These are phyloP conservation scores for Tremellales sp. DNA, from an alignment of 1,284 basidiomycete genomes.

Conservation along the genomic window DNA sequence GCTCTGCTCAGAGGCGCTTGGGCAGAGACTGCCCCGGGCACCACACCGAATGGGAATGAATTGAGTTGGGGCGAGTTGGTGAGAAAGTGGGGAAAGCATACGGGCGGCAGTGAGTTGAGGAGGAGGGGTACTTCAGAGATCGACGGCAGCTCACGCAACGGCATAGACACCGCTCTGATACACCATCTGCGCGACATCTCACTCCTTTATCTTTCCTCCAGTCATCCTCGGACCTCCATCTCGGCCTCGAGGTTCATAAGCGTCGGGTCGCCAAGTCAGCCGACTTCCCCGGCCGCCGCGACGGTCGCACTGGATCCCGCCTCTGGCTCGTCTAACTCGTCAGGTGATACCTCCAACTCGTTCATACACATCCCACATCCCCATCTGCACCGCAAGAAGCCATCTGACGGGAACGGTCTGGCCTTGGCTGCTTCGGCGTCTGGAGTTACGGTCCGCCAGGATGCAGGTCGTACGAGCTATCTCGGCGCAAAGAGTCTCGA, in stretches of 20 bases:
- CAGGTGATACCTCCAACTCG: constrained; percentile 25
- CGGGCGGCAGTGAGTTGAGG: constrained; percentile 49
- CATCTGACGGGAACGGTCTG: constrained; percentile 10
- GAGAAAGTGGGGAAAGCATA: constrained; percentile 85
- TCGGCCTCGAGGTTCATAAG: constrained; percentile 27
- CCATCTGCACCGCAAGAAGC: constrained; percentile 17
- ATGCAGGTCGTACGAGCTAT: constrained; percentile 16
- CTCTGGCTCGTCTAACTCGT: constrained; percentile 19
- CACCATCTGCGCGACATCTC: constrained; percentile 43
- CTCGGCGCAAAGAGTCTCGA: constrained; percentile 33
- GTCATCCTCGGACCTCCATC: too few relatives aligned
- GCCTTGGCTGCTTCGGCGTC: constrained; percentile 7
- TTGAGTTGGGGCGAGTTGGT: constrained; percentile 75
- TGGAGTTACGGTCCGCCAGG: constrained; percentile 17
- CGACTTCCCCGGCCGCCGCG: constrained; percentile 5
- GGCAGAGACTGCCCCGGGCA: constrained; percentile 56
- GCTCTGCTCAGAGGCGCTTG: constrained; percentile 45
- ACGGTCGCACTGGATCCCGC: constrained; percentile 5
- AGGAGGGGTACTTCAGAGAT: background rate
- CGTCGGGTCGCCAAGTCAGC: too few relatives aligned
- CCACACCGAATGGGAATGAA: constrained; percentile 56
- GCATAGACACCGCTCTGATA: constrained; percentile 34
- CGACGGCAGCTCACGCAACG: constrained; percentile 30
- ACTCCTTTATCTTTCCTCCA: constrained; percentile 38
- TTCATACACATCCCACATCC: constrained; percentile 42